Percentiles rank a stretch among this genome's conserved stretches.
Conservation (phyloP, 2,329 filamentous ascomycete genomes). For the Cercospora sesami region DNA sequence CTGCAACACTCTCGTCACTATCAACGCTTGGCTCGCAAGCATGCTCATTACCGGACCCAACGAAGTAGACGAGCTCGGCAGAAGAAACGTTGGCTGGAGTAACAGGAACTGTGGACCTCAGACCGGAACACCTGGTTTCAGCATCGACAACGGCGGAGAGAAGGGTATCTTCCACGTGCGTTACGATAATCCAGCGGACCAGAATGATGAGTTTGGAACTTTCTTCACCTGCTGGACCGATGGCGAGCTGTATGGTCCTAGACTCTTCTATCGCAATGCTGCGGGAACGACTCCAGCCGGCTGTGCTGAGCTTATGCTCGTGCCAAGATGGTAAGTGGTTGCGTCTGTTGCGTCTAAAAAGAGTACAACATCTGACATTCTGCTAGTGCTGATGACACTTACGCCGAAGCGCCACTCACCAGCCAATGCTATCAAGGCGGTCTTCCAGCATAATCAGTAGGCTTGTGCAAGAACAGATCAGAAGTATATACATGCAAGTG, state of each 20-base stretch:
- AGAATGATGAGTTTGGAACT: conserved; percentile 10
- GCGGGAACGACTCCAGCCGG: conserved; percentile 11
- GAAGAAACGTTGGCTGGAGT: conserved; percentile 16
- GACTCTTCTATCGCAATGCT: conserved; percentile 8
- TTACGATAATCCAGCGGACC: conserved; percentile 14
- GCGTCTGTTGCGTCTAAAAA: not conserved
- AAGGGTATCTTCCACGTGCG: conserved; percentile 7
- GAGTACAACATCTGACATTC: not conserved
- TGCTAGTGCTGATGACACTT: not conserved
- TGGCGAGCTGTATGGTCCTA: conserved; percentile 16
- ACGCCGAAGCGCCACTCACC: not conserved
- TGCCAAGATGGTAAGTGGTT: conserved; percentile 15
- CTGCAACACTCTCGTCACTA: conserved; percentile 11
- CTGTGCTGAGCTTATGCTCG: conserved; percentile 18
- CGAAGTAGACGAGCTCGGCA: conserved; percentile 10
- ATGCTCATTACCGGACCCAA: conserved; percentile 10
- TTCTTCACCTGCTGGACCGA: conserved; percentile 16
- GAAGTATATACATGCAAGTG: not conserved
- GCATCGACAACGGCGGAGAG: conserved; percentile 1
- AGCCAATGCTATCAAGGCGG: conserved; percentile 2
- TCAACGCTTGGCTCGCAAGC: not conserved
- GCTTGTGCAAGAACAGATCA: not conserved
- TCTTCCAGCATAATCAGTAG: not conserved
- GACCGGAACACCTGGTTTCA: conserved; percentile 1
- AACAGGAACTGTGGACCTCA: not conserved